Base-by-base conservation (phyloP, 1,284 basidiomycete genomes). In the Tremellales sp. region DNA sequence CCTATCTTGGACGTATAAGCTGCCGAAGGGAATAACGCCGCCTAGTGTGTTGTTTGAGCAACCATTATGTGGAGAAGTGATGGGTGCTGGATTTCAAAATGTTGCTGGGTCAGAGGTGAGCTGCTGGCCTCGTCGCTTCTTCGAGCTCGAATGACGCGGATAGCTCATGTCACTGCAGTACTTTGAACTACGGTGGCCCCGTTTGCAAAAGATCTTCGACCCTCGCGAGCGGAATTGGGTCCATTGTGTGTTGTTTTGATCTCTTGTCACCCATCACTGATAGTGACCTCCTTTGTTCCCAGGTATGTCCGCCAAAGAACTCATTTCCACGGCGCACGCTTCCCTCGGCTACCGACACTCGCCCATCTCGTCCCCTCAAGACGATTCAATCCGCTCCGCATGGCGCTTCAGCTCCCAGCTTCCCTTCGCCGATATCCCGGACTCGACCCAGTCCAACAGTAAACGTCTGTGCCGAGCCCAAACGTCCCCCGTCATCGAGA, bases 171-270 rank as follows among this genome's bases (percentile, higher is more conserved):
- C 10, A 40, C 29, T 25, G 12, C 57, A 89, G 85, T 76, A 82
- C 53, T 91, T 90, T 60, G 86, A 86, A 59, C 75, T 90, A 3
- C 83, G 89, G 5, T 92, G 86, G 68, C 86, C 89, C 0, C 77
- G 89, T 35, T 75, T 90, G 21, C 74, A 77, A 25, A 89, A 88
- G 61, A 72, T 84, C 3, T 81, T 79, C 61, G 78, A 81, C 5
- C 57, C 70, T 0, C 68, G 60, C 12, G 85, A 87, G 47, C 78
- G 87, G 14, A 64, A 74, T 9, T 87, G 85, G 81, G 71, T 65
- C 18, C 79, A 82, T 26, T 79, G 79, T 57, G 29, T 47, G 66
- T 26, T 0, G 9, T 18, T 13, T 12, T 22, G 7, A 5, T 16
- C 18, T 9, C 12, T n/a, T 16, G 19, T 34, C 35, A 33, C 21